Conservation (phyloP, 192 early-diverging fungal genomes). For the Backusella tarrabulga region DNA sequence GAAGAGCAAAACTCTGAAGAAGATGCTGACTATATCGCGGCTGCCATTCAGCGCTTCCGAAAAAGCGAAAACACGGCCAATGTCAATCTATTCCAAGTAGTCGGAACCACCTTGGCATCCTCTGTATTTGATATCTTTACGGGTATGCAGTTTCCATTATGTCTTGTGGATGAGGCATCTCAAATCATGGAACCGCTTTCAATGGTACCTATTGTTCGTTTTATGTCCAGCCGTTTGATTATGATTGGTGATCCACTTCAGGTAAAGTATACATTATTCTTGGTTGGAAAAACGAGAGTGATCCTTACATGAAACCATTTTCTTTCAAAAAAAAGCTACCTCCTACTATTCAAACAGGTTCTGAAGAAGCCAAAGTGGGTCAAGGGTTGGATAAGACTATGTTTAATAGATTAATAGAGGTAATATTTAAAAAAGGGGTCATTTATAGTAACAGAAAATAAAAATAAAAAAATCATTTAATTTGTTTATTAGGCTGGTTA, state of each 20-base stretch:
- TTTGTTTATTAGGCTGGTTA: conserved; percentile 31
- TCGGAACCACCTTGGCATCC: conserved; percentile 82
- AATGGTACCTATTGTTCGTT: conserved; percentile 72
- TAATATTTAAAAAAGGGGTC: conserved; percentile 29
- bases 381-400: conserved; percentile 79
- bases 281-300: not conserved
- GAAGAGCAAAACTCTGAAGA: conserved; percentile 43
- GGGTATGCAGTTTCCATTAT: conserved; percentile 54
- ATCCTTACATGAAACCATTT: not conserved
- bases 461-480: not conserved
- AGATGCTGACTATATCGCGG: conserved; percentile 44
- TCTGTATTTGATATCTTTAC: conserved; percentile 73
- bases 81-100: conserved; percentile 47
- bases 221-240: conserved; percentile 58
- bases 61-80: conserved; percentile 50
- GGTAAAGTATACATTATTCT: conserved; percentile 6
- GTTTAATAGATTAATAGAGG: conserved; percentile 71
- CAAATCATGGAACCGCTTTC: conserved; percentile 90
- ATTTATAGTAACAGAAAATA: not conserved
- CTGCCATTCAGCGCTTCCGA: conserved; percentile 53
- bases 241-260: conserved; percentile 87
- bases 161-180: conserved; percentile 85
- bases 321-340: conserved; percentile 51
- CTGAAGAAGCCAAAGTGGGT: conserved; percentile 34
- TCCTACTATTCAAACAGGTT: conserved; percentile 68